A percentile compares a stretch with the other conserved stretches of the same genome.
These are phyloP conservation scores for Oehlia diaphana DNA, from an alignment of 192 early-diverging fungal species.

Conservation along the genomic window DNA sequence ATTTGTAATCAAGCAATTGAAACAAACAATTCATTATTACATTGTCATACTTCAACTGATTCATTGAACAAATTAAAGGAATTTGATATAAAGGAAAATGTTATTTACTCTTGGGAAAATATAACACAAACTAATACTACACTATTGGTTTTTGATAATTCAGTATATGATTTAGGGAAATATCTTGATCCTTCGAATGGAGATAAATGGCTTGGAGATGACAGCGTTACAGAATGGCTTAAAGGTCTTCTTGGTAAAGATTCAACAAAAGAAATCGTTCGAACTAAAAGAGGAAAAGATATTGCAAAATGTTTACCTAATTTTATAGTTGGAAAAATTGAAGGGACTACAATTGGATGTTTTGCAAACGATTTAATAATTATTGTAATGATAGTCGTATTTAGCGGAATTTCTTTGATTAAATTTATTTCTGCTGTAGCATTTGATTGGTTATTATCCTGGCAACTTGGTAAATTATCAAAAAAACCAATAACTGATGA, in stretches of 20 bases:
- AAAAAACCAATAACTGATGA: conserved; percentile 31
- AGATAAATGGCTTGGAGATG: conserved; percentile 24
- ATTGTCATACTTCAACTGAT: conserved; percentile 29
- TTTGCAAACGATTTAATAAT: conserved; percentile 32
- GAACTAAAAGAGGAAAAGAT: background rate
- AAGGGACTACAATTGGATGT: conserved; percentile 46
- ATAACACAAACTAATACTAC: conserved; percentile 49
- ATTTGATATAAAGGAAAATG: background rate
- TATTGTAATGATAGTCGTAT: conserved; percentile 31
- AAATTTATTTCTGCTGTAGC: conserved; percentile 45
- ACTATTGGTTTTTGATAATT: conserved; percentile 51
- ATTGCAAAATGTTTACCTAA: conserved; percentile 27
- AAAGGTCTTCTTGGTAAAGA: conserved; percentile 8
- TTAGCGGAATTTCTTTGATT: conserved; percentile 34
- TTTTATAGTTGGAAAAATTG: conserved; percentile 37
- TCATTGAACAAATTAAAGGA: background rate
- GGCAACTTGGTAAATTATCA: conserved; percentile 33
- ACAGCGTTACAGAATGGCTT: conserved; percentile 9
- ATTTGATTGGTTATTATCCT: conserved; percentile 47
- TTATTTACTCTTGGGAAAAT: conserved; percentile 42
- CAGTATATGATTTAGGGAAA: conserved; percentile 32
- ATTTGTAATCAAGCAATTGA: conserved; percentile 9
- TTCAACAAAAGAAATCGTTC: conserved; percentile 23
- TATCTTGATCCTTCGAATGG: conserved; percentile 5
- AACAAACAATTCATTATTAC: conserved; percentile 1